Conservation (phyloP, 305 asterid genomes). For the Fraxinus platypoda region DNA sequence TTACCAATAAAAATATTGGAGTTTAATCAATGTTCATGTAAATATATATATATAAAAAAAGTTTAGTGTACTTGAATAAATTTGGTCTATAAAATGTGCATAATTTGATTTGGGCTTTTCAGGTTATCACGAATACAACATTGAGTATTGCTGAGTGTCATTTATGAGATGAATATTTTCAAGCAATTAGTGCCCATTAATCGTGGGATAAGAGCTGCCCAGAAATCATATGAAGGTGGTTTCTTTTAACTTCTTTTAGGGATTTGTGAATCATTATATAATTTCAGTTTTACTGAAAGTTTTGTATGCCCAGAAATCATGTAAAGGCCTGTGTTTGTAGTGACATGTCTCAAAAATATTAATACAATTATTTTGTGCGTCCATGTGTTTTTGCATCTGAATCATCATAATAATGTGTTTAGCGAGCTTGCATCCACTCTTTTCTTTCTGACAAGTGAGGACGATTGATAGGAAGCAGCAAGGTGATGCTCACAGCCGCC, state of each 20-base stretch:
- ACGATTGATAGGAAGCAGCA: not conserved
- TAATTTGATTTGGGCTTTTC: slow-evolving; percentile 18
- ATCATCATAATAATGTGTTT: not conserved
- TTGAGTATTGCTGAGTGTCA: slow-evolving; percentile 21
- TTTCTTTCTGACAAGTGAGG: not conserved
- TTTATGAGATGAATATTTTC: slow-evolving; percentile 48
- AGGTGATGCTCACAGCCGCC: not conserved
- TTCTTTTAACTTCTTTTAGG: slow-evolving; percentile 6
- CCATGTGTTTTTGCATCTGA: not conserved
- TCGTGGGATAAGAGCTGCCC: slow-evolving; percentile 33
- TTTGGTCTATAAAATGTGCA: slow-evolving; percentile 1
- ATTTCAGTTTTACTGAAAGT: not conserved
- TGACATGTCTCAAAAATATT: not conserved
- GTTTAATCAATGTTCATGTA: no score
- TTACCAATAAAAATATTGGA: not conserved
- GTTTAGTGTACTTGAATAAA: not conserved
- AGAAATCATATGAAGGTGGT: slow-evolving; percentile 44
- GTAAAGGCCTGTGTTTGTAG: not conserved
- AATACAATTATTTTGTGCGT: not conserved
- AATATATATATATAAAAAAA: no score
- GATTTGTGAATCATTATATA: not conserved
- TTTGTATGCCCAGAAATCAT: not conserved
- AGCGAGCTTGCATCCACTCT: not conserved
- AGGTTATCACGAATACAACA: not conserved
- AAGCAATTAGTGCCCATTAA: slow-evolving; percentile 44